These are phyloP conservation scores for Emergomyces orientalis DNA, from an alignment of 2,329 filamentous ascomycete genomes.

Conservation along the genomic window DNA sequence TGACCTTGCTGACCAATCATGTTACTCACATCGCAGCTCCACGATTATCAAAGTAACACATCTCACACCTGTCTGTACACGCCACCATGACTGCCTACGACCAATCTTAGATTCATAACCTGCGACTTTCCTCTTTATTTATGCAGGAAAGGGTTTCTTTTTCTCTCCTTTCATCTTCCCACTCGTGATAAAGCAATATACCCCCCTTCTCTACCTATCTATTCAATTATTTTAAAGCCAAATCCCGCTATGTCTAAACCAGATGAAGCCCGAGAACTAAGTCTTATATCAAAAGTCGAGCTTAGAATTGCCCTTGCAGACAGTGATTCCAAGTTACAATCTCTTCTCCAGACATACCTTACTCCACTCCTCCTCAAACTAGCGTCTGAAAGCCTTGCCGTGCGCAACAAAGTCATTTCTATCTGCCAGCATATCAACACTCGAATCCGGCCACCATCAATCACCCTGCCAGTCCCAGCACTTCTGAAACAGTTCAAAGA, in stretches of 20 bases:
- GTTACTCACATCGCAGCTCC: background rate
- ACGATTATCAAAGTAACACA: background rate
- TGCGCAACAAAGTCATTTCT: slow-evolving; percentile 68
- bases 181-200: background rate
- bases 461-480: slow-evolving; percentile 74
- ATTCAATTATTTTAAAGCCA: background rate
- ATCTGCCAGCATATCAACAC: slow-evolving; percentile 65
- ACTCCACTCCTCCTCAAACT: slow-evolving; percentile 78
- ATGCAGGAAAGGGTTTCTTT: background rate
- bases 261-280: slow-evolving; percentile 55
- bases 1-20: background rate
- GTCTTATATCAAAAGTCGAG: slow-evolving; percentile 76
- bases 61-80: background rate
- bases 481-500: slow-evolving; percentile 86
- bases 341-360: slow-evolving; percentile 68
- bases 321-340: slow-evolving; percentile 72
- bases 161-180: background rate
- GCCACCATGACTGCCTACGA: slow-evolving; percentile 3
- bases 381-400: slow-evolving; percentile 65
- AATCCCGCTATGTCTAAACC: slow-evolving; percentile 13
- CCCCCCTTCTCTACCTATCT: background rate
- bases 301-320: slow-evolving; percentile 74
- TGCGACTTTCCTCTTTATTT: background rate
- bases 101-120: background rate
- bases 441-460: slow-evolving; percentile 49